Conservation (phyloP, 352 stramenopile species). For the Phytophthora ohioensis region DNA sequence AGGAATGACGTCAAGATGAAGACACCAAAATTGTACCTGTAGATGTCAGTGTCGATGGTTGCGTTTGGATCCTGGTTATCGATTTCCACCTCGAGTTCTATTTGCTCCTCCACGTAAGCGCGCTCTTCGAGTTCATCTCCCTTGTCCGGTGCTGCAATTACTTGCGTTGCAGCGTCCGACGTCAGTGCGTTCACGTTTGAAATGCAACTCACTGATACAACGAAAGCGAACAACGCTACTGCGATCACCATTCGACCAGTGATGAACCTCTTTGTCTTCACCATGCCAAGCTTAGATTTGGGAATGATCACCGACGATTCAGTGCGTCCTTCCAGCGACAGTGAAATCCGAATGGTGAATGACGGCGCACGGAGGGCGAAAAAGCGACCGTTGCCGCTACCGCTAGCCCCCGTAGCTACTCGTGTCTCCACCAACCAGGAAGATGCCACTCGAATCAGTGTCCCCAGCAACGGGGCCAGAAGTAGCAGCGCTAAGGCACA, state of each 20-base stretch:
- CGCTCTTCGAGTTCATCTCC: conserved; percentile 70
- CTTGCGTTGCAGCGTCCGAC: conserved; percentile 36
- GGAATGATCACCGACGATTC: conserved; percentile 22
- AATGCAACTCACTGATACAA: background rate
- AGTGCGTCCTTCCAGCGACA: conserved; percentile 30
- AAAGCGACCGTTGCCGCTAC: conserved; percentile 29
- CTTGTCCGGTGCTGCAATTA: conserved; percentile 78
- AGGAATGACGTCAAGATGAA: background rate
- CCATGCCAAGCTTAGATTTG: conserved; percentile 13
- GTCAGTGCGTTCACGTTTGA: conserved; percentile 7
- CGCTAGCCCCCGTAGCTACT: conserved; percentile 16
- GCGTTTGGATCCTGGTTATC: conserved; percentile 46
- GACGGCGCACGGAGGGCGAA: conserved; percentile 31
- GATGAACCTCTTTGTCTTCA: background rate
- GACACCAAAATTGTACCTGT: conserved; percentile 46
- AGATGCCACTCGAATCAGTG: conserved; percentile 3
- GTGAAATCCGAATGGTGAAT: conserved; percentile 34
- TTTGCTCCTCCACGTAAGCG: conserved; percentile 57
- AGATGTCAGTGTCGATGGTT: conserved; percentile 74
- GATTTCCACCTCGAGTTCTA: conserved; percentile 49
- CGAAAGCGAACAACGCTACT: conserved; percentile 2
- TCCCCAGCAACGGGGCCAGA: conserved; percentile 9
- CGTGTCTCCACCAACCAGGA: conserved; percentile 36
- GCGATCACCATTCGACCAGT: background rate
- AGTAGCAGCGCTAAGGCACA: conserved; percentile 31